Evolutionary conservation across 192 early-diverging fungal species (phyloP).

Genomic region (Backusella morwellensis): DNA sequence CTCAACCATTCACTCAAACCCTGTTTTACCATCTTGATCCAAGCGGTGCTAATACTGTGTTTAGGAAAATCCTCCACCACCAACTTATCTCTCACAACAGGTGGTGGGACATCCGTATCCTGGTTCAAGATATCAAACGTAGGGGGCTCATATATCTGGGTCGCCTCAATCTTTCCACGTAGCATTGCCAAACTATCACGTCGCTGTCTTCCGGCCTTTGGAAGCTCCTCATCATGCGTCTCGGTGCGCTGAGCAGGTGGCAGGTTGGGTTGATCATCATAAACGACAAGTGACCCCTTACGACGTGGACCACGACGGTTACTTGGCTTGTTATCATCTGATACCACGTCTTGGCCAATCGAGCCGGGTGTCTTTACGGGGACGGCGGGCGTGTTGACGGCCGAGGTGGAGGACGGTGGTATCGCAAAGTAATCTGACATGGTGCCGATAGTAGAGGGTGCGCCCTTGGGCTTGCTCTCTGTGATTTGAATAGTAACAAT

Average conservation of each 20-base stretch:
- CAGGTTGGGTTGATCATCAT: slow-evolving; percentile 52
- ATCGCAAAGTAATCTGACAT: slow-evolving; percentile 26
- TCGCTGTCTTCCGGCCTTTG: background rate
- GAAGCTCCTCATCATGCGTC: slow-evolving; percentile 3
- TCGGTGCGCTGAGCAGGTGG: slow-evolving; percentile 12
- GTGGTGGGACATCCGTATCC: slow-evolving; percentile 63
- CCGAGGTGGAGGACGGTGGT: background rate
- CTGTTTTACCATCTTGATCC: slow-evolving; percentile 73
- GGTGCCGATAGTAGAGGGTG: slow-evolving; percentile 12
- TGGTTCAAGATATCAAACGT: slow-evolving; percentile 39
- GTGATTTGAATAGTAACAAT: slow-evolving; percentile 29
- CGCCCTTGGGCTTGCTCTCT: slow-evolving; percentile 16
- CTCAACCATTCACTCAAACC: slow-evolving; percentile 61
- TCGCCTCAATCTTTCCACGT: slow-evolving; percentile 34
- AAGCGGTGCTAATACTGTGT: slow-evolving; percentile 58
- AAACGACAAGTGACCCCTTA: slow-evolving; percentile 62
- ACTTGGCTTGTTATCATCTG: slow-evolving; percentile 4
- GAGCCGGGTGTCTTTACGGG: background rate
- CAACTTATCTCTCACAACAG: slow-evolving; percentile 55
- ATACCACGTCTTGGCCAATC: background rate
- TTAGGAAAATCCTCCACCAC: slow-evolving; percentile 60
- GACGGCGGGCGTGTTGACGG: background rate
- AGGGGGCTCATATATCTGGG: slow-evolving; percentile 55
- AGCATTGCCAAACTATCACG: slow-evolving; percentile 15
- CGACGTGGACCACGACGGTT: slow-evolving; percentile 36